Evolutionary conservation across 345 rosid species (phyloP).

Genomic region (Populus simonii): DNA sequence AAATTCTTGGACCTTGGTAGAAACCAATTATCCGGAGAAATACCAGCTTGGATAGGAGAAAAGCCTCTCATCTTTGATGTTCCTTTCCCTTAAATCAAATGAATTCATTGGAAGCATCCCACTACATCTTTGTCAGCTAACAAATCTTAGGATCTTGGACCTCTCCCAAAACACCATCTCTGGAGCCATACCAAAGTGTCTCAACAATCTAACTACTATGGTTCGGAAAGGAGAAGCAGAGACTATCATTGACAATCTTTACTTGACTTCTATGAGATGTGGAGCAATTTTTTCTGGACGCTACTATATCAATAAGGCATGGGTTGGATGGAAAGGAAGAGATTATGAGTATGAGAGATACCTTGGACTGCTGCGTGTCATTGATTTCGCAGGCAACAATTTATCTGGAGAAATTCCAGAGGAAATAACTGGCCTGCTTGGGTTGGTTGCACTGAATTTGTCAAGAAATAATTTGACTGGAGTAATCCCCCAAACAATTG

Average conservation of each 20-base stretch:
- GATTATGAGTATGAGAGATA: not conserved
- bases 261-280: not conserved
- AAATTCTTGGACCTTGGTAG: constrained; percentile 19
- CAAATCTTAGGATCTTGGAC: constrained; percentile 10
- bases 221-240: not conserved
- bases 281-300: not conserved
- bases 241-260: not conserved
- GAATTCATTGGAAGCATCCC: constrained; percentile 16
- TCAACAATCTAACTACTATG: constrained; percentile 14
- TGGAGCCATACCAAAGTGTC: constrained; percentile 13
- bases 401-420: constrained; percentile 14
- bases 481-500: constrained; percentile 9
- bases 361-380: constrained; percentile 10
- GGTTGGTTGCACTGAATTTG: constrained; percentile 10
- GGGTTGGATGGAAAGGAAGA: constrained; percentile 15
- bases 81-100: constrained; percentile 21
- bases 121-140: constrained; percentile 5
- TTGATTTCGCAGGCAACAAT: constrained; percentile 15
- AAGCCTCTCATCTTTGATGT: constrained; percentile 5
- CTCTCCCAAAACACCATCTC: constrained; percentile 16
- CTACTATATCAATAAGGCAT: not conserved
- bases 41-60: constrained; percentile 26
- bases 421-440: constrained; percentile 8
- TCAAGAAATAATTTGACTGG: constrained; percentile 17
- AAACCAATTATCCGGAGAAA: constrained; percentile 19